phyloP scores from a whole-genome alignment of 106 monocot genomes.

The Agapanthus africanus region DNA sequence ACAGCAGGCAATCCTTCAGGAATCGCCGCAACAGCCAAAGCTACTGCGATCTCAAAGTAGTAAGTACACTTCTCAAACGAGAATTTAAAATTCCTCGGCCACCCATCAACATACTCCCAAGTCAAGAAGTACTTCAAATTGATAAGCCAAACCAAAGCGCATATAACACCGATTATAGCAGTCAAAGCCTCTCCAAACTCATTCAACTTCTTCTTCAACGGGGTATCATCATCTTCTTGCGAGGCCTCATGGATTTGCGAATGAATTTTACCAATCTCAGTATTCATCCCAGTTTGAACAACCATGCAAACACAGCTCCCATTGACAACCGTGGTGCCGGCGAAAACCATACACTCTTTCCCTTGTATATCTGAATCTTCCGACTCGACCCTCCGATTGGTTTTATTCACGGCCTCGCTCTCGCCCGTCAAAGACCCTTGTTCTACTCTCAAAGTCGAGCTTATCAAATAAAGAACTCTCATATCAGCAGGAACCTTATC shows the following conservation, averaged over 20 bases:
- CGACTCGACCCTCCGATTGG: slow-evolving; percentile 13
- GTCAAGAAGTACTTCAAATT: slow-evolving; percentile 33
- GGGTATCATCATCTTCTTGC: slow-evolving; percentile 31
- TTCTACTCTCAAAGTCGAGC: slow-evolving; percentile 49
- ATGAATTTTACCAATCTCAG: slow-evolving; percentile 36
- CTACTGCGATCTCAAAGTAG: slow-evolving; percentile 31
- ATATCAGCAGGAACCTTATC: slow-evolving; percentile 58
- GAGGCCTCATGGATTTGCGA: slow-evolving; percentile 37
- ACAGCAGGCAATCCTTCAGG: slow-evolving; percentile 39
- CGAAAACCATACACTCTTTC: slow-evolving; percentile 78
- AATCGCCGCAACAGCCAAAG: slow-evolving; percentile 36
- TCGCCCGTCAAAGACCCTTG: slow-evolving; percentile 55
- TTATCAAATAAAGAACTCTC: slow-evolving; percentile 30
- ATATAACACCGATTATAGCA: slow-evolving; percentile 26
- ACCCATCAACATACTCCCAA: slow-evolving; percentile 36
- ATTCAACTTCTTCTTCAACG: slow-evolving; percentile 29
- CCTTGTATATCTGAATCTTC: slow-evolving; percentile 54
- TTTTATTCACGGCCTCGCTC: slow-evolving; percentile 46
- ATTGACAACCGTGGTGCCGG: slow-evolving; percentile 76
- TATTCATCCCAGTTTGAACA: slow-evolving; percentile 44
- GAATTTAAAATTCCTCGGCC: slow-evolving; percentile 31
- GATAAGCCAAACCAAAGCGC: slow-evolving; percentile 32
- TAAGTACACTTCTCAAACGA: slow-evolving; percentile 39
- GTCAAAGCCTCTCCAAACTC: slow-evolving; percentile 32
- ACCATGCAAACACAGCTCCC: slow-evolving; percentile 68